Percentiles rank a stretch among this genome's conserved stretches.
These are phyloP conservation scores for Dactylella cylindrospora DNA, from an alignment of 2,329 filamentous ascomycete species.

Conservation along the genomic window DNA sequence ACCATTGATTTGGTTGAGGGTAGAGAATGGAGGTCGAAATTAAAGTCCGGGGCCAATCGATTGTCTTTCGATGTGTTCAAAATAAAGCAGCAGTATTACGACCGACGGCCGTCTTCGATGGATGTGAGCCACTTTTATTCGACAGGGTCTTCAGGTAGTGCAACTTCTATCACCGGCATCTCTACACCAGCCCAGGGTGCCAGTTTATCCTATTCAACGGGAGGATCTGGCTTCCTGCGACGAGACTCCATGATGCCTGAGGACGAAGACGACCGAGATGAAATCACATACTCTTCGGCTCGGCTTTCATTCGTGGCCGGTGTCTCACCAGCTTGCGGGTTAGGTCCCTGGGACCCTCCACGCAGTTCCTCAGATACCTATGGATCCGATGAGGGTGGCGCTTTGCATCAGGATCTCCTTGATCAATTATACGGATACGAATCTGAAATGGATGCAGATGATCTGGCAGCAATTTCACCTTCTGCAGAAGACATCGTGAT, in stretches of 20 bases:
- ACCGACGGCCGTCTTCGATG: slow-evolving; percentile 28
- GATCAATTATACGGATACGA: slow-evolving; percentile 26
- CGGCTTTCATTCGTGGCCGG: slow-evolving; percentile 21
- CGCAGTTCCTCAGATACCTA: slow-evolving; percentile 14
- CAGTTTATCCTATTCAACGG: slow-evolving; percentile 3
- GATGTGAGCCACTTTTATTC: slow-evolving; percentile 27
- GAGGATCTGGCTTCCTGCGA: slow-evolving; percentile 13
- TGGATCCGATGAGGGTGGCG: neutral
- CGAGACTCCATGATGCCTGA: slow-evolving; percentile 5
- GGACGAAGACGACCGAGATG: slow-evolving; percentile 27
- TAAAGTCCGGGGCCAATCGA: slow-evolving; percentile 13
- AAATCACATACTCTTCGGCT: slow-evolving; percentile 18
- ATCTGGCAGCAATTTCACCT: neutral
- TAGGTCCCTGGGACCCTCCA: neutral
- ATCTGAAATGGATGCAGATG: neutral
- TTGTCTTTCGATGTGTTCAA: slow-evolving; percentile 32
- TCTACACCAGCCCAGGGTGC: slow-evolving; percentile 6
- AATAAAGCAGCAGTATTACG: slow-evolving; percentile 27
- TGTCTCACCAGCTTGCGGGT: slow-evolving; percentile 13
- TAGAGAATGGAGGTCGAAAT: slow-evolving; percentile 20
- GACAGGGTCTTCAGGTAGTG: slow-evolving; percentile 22
- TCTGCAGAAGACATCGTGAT: neutral
- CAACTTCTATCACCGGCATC: slow-evolving; percentile 6
- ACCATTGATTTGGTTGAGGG: slow-evolving; percentile 9
- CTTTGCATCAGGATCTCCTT: slow-evolving; percentile 17